Conservation (phyloP, 345 rosid genomes). For the Citrus australasica region DNA sequence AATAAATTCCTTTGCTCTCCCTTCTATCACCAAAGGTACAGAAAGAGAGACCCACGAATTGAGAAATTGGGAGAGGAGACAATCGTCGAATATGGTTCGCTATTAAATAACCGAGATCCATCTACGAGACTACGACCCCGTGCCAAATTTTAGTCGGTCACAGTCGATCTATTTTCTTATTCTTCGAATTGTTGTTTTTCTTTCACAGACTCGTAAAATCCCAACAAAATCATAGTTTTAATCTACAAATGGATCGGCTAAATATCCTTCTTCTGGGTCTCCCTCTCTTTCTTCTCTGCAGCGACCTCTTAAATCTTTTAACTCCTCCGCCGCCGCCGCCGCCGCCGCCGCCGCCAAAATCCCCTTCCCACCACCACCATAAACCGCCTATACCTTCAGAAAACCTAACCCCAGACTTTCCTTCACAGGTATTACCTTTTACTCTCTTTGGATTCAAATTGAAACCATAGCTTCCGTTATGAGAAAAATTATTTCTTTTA, state of each 20-base stretch:
- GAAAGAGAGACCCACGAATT: no score
- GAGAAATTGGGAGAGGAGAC: no score
- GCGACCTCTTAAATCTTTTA: conserved; percentile 64
- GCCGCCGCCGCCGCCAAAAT: conserved; percentile 31
- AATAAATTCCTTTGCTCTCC: no score
- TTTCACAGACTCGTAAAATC: background rate
- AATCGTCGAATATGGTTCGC: no score
- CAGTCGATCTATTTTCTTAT: background rate
- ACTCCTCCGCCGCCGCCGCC: conserved; percentile 63
- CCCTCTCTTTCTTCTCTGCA: conserved; percentile 59
- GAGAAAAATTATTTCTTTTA: background rate
- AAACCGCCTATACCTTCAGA: conserved; percentile 25
- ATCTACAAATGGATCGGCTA: conserved; percentile 44
- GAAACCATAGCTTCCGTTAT: background rate
- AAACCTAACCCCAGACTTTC: conserved; percentile 40
- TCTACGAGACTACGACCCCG: background rate
- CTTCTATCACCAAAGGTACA: no score
- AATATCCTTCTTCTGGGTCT: conserved; percentile 55
- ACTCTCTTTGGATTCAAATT: background rate
- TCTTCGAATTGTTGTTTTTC: background rate
- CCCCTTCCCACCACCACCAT: conserved; percentile 30
- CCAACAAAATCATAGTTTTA: background rate
- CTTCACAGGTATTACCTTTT: conserved; percentile 33
- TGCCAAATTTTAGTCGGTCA: background rate
- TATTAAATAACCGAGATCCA: no score